Evolutionary conservation across 75 land plant species (phyloP).

Genomic region (Sequoiadendron giganteum): DNA sequence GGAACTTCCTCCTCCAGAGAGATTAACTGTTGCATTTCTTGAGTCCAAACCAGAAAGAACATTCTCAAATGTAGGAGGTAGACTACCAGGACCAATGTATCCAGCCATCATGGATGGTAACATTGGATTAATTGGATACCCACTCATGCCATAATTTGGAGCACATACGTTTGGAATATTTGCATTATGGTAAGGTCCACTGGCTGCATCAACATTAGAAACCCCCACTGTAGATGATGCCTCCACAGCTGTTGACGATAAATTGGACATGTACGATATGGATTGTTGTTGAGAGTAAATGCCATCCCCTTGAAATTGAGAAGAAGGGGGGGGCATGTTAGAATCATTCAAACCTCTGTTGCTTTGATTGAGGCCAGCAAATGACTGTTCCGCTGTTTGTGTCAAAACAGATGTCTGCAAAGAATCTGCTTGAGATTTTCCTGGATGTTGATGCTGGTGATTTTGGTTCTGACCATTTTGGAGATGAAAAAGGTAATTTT

Average conservation of each 20-base stretch:
- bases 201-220: constrained; percentile 35
- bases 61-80: constrained; percentile 44
- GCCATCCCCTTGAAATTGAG: constrained; percentile 8
- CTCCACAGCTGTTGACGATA: constrained; percentile 32
- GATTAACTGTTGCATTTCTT: constrained; percentile 41
- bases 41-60: constrained; percentile 47
- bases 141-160: constrained; percentile 51
- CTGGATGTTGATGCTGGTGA: constrained; percentile 25
- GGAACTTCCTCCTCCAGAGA: constrained; percentile 32
- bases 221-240: constrained; percentile 41
- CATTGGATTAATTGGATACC: constrained; percentile 51
- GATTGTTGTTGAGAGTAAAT: neutral
- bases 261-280: constrained; percentile 7
- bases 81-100: constrained; percentile 45
- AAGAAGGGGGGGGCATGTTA: constrained; percentile 6
- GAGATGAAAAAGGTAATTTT: constrained; percentile 20
- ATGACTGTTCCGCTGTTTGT: constrained; percentile 14
- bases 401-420: constrained; percentile 8
- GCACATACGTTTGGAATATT: constrained; percentile 30
- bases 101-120: constrained; percentile 57
- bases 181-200: constrained; percentile 36
- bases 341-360: constrained; percentile 23
- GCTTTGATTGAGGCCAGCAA: constrained; percentile 15
- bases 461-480: constrained; percentile 27
- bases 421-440: constrained; percentile 20